phyloP scores from a whole-genome alignment of 768 basidiomycete species.

The Austroboletus eburneus region DNA sequence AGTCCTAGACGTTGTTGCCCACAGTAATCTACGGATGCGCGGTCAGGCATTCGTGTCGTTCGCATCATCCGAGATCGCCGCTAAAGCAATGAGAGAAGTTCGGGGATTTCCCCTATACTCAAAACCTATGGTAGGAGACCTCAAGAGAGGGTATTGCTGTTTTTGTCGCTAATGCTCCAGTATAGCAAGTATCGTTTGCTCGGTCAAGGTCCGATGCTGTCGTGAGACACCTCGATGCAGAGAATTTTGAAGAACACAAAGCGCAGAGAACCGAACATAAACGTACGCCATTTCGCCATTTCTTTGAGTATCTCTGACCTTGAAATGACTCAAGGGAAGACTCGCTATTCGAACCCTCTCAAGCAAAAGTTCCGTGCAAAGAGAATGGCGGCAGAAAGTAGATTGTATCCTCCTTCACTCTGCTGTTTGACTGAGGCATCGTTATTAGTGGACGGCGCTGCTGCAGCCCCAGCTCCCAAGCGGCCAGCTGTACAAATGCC shows the following conservation, averaged over 20 bases:
- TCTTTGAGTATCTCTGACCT: background rate
- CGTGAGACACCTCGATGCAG: conserved; percentile 68
- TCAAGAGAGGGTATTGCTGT: background rate
- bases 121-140: conserved; percentile 80
- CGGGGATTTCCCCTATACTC: conserved; percentile 92
- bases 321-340: conserved; percentile 48
- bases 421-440: conserved; percentile 1
- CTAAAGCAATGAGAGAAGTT: conserved; percentile 89
- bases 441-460: conserved; percentile 60
- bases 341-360: conserved; percentile 85
- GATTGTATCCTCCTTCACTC: conserved; percentile 1
- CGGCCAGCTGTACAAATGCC: conserved; percentile 94
- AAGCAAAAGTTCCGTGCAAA: conserved; percentile 83
- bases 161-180: background rate
- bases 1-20: conserved; percentile 93
- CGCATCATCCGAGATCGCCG: conserved; percentile 72
- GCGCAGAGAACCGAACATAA: conserved; percentile 73
- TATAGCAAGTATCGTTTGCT: conserved; percentile 95
- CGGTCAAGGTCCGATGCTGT: conserved; percentile 85
- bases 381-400: conserved; percentile 77
- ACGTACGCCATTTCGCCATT: conserved; percentile 49
- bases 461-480: conserved; percentile 62
- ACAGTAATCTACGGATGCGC: conserved; percentile 92
- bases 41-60: conserved; percentile 99
- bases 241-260: conserved; percentile 73